Percentiles rank a stretch among this genome's conserved stretches.
These are phyloP conservation scores for Chaetomiaceae sp. DNA, from an alignment of 2,329 filamentous ascomycete species.

Conservation along the genomic window DNA sequence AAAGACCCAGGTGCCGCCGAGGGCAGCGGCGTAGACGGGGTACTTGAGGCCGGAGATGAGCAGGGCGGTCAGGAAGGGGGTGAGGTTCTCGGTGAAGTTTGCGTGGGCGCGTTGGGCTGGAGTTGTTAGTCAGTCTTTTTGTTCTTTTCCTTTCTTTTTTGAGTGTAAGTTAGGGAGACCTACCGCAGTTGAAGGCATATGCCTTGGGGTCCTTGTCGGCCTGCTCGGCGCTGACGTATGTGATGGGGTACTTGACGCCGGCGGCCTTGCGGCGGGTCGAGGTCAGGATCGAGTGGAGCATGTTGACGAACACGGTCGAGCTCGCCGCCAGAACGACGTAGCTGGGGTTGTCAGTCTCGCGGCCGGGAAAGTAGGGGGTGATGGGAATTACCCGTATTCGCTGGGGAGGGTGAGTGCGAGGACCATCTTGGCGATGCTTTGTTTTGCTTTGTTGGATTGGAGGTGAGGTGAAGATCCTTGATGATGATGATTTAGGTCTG, in stretches of 20 bases:
- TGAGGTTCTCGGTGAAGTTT: slow-evolving; percentile 61
- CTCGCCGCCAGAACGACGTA: slow-evolving; percentile 57
- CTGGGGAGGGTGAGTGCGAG: slow-evolving; percentile 42
- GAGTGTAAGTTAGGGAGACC: slow-evolving; percentile 14
- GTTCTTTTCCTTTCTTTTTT: not conserved
- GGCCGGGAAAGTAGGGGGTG: too few species aligned
- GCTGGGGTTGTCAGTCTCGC: slow-evolving; percentile 35
- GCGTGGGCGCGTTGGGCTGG: slow-evolving; percentile 56
- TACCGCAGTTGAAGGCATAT: slow-evolving; percentile 60
- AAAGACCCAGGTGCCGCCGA: slow-evolving; percentile 51
- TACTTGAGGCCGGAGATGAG: slow-evolving; percentile 53
- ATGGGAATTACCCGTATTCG: slow-evolving; percentile 46
- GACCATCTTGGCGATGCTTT: slow-evolving; percentile 36
- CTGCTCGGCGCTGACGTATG: slow-evolving; percentile 52
- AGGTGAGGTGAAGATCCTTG: too few species aligned
- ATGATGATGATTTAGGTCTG: not conserved
- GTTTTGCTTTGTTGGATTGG: not conserved
- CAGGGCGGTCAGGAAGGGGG: slow-evolving; percentile 48
- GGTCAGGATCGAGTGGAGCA: slow-evolving; percentile 47
- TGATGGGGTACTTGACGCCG: slow-evolving; percentile 52
- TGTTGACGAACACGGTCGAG: slow-evolving; percentile 55
- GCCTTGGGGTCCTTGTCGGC: slow-evolving; percentile 52
- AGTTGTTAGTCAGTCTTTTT: not conserved
- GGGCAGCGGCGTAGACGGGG: slow-evolving; percentile 45
- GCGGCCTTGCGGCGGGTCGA: slow-evolving; percentile 47